Percentiles rank a stretch among this genome's conserved stretches.
Evolutionary conservation across 495 filamentous ascomycete genomes (phyloP).

Genomic region (Hamigera avellanea): DNA sequence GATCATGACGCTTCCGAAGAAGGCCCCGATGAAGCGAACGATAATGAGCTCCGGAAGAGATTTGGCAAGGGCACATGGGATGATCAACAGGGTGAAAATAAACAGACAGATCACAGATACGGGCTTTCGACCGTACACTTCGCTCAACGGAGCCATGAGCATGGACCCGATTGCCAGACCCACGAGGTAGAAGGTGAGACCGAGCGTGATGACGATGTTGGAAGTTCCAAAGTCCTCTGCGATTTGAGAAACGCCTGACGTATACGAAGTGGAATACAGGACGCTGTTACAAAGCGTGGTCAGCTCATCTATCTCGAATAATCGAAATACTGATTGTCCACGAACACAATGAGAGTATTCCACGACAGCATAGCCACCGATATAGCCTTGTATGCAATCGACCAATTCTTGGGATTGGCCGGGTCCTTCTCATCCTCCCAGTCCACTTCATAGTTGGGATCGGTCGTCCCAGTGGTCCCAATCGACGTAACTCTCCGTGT

Average conservation of each 20-base stretch:
- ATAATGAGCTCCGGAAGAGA: conserved; percentile 54
- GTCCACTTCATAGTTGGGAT: conserved; percentile 64
- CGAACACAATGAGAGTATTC: conserved; percentile 56
- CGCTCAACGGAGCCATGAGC: conserved; percentile 63
- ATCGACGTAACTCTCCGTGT: conserved; percentile 37
- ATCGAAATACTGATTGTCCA: conserved; percentile 1
- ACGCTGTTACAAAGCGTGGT: conserved; percentile 32
- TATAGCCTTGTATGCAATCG: conserved; percentile 51
- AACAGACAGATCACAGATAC: conserved; percentile 55
- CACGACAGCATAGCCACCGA: conserved; percentile 55
- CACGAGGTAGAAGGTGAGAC: conserved; percentile 60
- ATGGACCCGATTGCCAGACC: conserved; percentile 62
- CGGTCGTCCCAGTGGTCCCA: conserved; percentile 45
- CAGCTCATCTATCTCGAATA: background rate
- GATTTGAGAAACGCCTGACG: conserved; percentile 54
- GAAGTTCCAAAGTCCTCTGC: conserved; percentile 52
- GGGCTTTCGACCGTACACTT: conserved; percentile 67
- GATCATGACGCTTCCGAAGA: conserved; percentile 70
- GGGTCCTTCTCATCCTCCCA: conserved; percentile 54
- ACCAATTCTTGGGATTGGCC: conserved; percentile 69
- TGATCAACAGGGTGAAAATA: conserved; percentile 52
- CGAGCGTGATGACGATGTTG: conserved; percentile 53
- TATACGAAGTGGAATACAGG: conserved; percentile 79
- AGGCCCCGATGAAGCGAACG: conserved; percentile 62
- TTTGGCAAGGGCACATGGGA: conserved; percentile 59